phyloP scores from a whole-genome alignment of 2,329 filamentous ascomycete genomes.

The Xylaria arbuscula region DNA sequence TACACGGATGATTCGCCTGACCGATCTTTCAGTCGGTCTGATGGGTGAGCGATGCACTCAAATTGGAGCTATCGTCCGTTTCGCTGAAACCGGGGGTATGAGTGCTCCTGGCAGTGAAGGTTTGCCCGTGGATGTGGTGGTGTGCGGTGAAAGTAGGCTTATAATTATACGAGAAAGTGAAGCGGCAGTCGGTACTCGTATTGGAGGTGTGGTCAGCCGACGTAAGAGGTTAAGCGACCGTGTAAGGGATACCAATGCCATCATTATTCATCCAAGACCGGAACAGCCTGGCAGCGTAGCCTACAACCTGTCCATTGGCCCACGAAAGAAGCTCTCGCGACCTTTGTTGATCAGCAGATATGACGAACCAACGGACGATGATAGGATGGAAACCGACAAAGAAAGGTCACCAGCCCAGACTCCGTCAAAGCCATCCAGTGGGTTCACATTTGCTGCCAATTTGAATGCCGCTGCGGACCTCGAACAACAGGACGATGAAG shows the following conservation, averaged over 20 bases:
- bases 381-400: slow-evolving; percentile 44
- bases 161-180: slow-evolving; percentile 66
- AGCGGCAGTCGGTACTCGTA: slow-evolving; percentile 58
- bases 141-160: slow-evolving; percentile 67
- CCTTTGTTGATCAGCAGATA: slow-evolving; percentile 22
- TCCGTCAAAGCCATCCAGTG: slow-evolving; percentile 49
- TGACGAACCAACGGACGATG: slow-evolving; percentile 42
- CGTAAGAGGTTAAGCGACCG: slow-evolving; percentile 51
- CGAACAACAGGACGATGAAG: slow-evolving; percentile 56
- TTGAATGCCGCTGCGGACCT: slow-evolving; percentile 65
- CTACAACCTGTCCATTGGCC: slow-evolving; percentile 60
- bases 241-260: slow-evolving; percentile 58
- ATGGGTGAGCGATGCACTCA: slow-evolving; percentile 68
- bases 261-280: slow-evolving; percentile 65
- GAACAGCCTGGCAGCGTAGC: slow-evolving; percentile 56
- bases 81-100: slow-evolving; percentile 44
- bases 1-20: slow-evolving; percentile 66
- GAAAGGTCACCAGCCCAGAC: slow-evolving; percentile 41
- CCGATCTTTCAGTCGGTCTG: slow-evolving; percentile 64
- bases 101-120: slow-evolving; percentile 49
- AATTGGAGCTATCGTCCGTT: slow-evolving; percentile 59
- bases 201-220: slow-evolving; percentile 54
- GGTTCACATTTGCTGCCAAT: slow-evolving; percentile 63
- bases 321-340: slow-evolving; percentile 45
- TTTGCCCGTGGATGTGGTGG: slow-evolving; percentile 64